Base-by-base conservation (phyloP, 78 protist species). In the Speleostelium caveatum region DNA sequence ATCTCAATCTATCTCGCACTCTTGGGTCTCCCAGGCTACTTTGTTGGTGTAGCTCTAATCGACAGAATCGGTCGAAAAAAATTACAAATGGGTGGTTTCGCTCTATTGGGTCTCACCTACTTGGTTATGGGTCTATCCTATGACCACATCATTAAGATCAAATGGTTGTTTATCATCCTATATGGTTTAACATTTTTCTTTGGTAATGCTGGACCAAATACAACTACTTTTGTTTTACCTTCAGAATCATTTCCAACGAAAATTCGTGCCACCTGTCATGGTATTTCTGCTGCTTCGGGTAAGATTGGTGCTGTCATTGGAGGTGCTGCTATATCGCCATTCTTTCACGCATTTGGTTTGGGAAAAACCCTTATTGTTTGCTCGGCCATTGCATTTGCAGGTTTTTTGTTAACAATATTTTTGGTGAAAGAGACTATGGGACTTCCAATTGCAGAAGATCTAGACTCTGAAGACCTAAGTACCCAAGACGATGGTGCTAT, bases 261-360 rank as follows among this genome's bases (percentile, higher is more conserved):
- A 38, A 33, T 90, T 0, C 93, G 98, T 38, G 53, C 96, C 17
- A 93, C 96, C 53, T 88, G 83, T 61, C 95, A 95, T 55, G 97
- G 97, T 42, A 38, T 95, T 61, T 80, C 97, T 3, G 98, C 98
- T 8, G 98, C 98, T 3, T 26, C 60, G 0, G 98, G 97, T 59
- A 96, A 96, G 65, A 55, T 86, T n/a, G 98, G 98, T 16, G 98
- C 98, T 33, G 76, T 94, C 19, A 28, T 95, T 33, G 98, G 97
- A 59, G 78, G 96, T 49, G 60, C 77, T n/a, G 55, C 69, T 35
- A 93, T 94, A 45, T 55, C 12, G 41, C 94, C 94, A 22, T 24
- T 92, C 7, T 59, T 38, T 59, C 61, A 56, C 14, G 38, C 86
- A 36, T 38, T 39, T 68, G 94, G 96, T 12, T 74, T 85, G 19